Conservation (phyloP, 768 basidiomycete genomes). For the Lentinula aciculospora region DNA sequence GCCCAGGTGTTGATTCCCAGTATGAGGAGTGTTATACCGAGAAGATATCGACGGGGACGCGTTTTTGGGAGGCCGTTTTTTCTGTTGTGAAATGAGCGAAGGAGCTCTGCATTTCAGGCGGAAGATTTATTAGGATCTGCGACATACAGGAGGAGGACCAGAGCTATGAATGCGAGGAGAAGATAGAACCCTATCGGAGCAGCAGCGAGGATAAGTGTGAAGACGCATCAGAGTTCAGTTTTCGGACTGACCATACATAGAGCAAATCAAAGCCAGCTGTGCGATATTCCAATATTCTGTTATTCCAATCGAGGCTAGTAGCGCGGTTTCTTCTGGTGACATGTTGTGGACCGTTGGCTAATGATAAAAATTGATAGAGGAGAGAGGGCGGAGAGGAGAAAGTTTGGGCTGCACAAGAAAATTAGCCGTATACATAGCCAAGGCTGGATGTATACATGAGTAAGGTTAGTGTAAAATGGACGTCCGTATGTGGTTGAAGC, state of each 20-base stretch:
- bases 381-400: too few relatives aligned
- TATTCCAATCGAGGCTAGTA: neutral
- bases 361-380: too few relatives aligned
- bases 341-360: too few relatives aligned
- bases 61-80: neutral
- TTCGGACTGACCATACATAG: neutral
- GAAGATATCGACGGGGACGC: neutral
- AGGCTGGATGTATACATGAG: too few relatives aligned
- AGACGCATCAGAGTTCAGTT: neutral
- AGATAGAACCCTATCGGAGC: neutral
- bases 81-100: neutral
- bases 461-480: too few relatives aligned
- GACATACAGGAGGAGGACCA: neutral
- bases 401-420: too few relatives aligned
- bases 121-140: neutral
- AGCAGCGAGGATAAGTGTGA: neutral
- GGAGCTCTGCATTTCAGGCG: neutral
- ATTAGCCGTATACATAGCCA: too few relatives aligned
- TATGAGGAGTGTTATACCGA: neutral
- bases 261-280: neutral
- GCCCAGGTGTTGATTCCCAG: neutral
- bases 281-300: neutral
- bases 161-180: neutral
- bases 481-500: too few relatives aligned
- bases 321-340: neutral